Conservation (phyloP, 2,329 filamentous ascomycete genomes). For the Pestalotiopsis fici region DNA sequence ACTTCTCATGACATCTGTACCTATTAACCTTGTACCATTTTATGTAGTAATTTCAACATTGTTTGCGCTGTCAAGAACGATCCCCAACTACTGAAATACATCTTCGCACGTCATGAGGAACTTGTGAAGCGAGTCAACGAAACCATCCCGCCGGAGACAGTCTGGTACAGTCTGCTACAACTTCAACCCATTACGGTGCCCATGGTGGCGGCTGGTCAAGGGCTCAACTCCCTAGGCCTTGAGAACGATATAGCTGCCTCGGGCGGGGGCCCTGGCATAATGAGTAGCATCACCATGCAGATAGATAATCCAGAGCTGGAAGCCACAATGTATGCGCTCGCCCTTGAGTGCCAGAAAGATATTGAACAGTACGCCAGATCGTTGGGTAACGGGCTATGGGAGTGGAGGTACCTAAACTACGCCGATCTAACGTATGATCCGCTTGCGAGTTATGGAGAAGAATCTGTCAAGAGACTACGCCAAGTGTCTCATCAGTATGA, state of each 20-base stretch:
- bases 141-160: conserved; percentile 20
- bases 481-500: conserved; percentile 35
- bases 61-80: conserved; percentile 15
- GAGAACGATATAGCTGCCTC: conserved; percentile 26
- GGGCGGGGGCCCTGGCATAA: conserved; percentile 20
- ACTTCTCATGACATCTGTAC: too few relatives aligned
- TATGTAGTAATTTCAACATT: conserved; percentile 8
- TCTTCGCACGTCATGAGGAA: conserved; percentile 37
- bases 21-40: neutral
- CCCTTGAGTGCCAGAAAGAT: conserved; percentile 26
- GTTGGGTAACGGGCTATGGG: conserved; percentile 19
- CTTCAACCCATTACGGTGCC: conserved; percentile 38
- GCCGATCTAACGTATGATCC: conserved; percentile 30
- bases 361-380: conserved; percentile 20
- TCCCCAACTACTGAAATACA: conserved; percentile 31
- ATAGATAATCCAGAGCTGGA: conserved; percentile 27
- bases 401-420: conserved; percentile 40
- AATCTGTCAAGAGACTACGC: conserved; percentile 30
- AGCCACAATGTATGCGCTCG: conserved; percentile 27
- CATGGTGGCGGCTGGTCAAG: conserved; percentile 31
- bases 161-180: conserved; percentile 30
- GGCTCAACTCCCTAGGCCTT: conserved; percentile 41
- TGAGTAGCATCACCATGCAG: conserved; percentile 29
- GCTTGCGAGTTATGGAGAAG: conserved; percentile 32
- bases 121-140: conserved; percentile 33